A percentile compares a stretch with the other conserved stretches of the same genome.
phyloP scores from a whole-genome alignment of 768 basidiomycete species.

The Botryobasidium botryosum region DNA sequence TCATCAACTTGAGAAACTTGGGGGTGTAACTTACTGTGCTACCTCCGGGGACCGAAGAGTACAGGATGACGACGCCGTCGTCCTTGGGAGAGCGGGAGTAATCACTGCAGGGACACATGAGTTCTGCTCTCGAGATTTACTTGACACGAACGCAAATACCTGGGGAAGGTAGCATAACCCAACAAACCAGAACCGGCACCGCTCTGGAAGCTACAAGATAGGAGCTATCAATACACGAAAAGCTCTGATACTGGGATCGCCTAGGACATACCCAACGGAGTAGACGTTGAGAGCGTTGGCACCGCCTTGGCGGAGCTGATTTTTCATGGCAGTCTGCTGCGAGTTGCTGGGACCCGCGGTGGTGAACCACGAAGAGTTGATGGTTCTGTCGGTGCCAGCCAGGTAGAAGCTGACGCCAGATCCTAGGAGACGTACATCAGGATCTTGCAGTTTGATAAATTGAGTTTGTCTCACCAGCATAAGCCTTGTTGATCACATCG shows the following conservation, averaged over 20 bases:
- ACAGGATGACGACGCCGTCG: constrained; percentile 25
- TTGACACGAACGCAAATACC: too few relatives aligned
- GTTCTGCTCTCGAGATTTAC: too few relatives aligned
- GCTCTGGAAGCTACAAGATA: too few relatives aligned
- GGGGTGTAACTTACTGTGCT: constrained; percentile 7
- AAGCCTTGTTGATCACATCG: constrained; percentile 27
- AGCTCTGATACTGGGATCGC: too few relatives aligned
- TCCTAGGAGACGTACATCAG: too few relatives aligned
- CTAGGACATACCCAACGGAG: constrained; percentile 18
- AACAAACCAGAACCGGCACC: constrained; percentile 19
- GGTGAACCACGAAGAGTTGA: constrained; percentile 16
- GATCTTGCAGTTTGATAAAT: too few relatives aligned
- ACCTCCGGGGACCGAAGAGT: constrained; percentile 21
- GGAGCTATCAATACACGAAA: too few relatives aligned
- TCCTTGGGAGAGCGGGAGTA: constrained; percentile 18
- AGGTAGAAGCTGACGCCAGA: constrained; percentile 13
- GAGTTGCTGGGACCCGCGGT: constrained; percentile 16
- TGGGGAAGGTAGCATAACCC: constrained; percentile 26
- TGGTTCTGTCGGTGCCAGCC: constrained; percentile 11
- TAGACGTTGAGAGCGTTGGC: constrained; percentile 22
- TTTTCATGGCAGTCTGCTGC: constrained; percentile 23
- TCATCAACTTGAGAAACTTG: too few relatives aligned
- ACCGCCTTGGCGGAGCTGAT: constrained; percentile 20
- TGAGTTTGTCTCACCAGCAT: too few relatives aligned
- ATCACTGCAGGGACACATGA: too few relatives aligned